phyloP scores from a whole-genome alignment of 1,139 yeast genomes.

The Hansenula lynferdii region DNA sequence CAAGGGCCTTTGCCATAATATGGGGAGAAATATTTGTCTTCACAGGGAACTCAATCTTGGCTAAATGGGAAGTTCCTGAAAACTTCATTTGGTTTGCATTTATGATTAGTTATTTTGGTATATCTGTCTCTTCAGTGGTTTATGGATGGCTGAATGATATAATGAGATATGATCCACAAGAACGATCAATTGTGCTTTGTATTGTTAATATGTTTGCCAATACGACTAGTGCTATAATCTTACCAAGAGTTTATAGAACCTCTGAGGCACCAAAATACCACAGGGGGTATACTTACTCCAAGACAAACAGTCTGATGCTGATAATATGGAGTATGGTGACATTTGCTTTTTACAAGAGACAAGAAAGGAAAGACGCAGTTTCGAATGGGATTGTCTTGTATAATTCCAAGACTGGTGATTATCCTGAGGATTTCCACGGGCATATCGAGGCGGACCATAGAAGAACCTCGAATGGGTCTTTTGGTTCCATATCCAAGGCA shows the following conservation, averaged over 20 bases:
- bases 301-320: slow-evolving; percentile 40
- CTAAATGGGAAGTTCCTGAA: slow-evolving; percentile 18
- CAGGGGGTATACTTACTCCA: slow-evolving; percentile 41
- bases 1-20: slow-evolving; percentile 41
- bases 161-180: slow-evolving; percentile 30
- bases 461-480: neutral
- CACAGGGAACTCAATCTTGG: slow-evolving; percentile 1
- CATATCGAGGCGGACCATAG: neutral
- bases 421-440: neutral
- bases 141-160: slow-evolving; percentile 32
- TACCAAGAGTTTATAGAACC: slow-evolving; percentile 47
- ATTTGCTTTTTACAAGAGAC: slow-evolving; percentile 49
- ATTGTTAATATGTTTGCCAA: slow-evolving; percentile 1
- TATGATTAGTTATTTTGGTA: slow-evolving; percentile 28
- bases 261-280: slow-evolving; percentile 46
- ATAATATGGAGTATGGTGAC: slow-evolving; percentile 47
- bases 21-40: slow-evolving; percentile 29
- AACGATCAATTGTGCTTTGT: slow-evolving; percentile 21
- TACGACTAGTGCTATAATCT: slow-evolving; percentile 25
- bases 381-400: slow-evolving; percentile 46
- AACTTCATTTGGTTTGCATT: slow-evolving; percentile 31
- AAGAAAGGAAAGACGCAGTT: slow-evolving; percentile 45
- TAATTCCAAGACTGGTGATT: slow-evolving; percentile 20
- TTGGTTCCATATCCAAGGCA: neutral
- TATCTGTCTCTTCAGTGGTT: slow-evolving; percentile 30